These are phyloP conservation scores for Arabis alpina DNA, from an alignment of 345 rosid genomes.

Conservation along the genomic window DNA sequence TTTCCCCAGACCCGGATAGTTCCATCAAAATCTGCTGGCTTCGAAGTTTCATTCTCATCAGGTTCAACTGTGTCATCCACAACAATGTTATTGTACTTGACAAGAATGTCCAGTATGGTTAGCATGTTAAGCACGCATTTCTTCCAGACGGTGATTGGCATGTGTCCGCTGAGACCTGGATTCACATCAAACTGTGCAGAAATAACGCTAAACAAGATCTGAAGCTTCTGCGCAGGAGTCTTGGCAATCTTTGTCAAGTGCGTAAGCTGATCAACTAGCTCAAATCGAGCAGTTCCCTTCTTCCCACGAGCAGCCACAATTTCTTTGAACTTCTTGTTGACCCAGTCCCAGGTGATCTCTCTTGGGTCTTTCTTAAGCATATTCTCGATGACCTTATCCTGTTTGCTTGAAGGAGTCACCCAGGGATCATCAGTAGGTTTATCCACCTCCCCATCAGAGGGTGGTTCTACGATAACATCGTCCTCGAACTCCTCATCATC, in stretches of 20 bases:
- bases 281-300: slow-evolving; percentile 94
- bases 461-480: slow-evolving; percentile 44
- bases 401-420: slow-evolving; percentile 74
- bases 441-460: slow-evolving; percentile 48
- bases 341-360: slow-evolving; percentile 90
- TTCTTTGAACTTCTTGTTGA: slow-evolving; percentile 92
- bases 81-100: slow-evolving; percentile 66
- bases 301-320: slow-evolving; percentile 92
- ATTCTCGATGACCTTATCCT: slow-evolving; percentile 77
- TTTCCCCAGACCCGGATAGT: slow-evolving; percentile 87
- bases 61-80: slow-evolving; percentile 82
- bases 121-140: slow-evolving; percentile 86
- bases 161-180: slow-evolving; percentile 92
- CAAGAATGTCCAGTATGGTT: slow-evolving; percentile 77
- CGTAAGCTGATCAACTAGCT: slow-evolving; percentile 93
- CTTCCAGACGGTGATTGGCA: slow-evolving; percentile 96
- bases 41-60: slow-evolving; percentile 89
- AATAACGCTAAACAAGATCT: slow-evolving; percentile 84
- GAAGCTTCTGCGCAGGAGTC: slow-evolving; percentile 98
- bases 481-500: slow-evolving; percentile 60
- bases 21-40: slow-evolving; percentile 69
- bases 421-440: slow-evolving; percentile 44
- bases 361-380: slow-evolving; percentile 77
- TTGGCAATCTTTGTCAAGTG: slow-evolving; percentile 91
- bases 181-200: slow-evolving; percentile 97